Base-by-base conservation (phyloP, 768 basidiomycete genomes). In the Lactarius vividus region DNA sequence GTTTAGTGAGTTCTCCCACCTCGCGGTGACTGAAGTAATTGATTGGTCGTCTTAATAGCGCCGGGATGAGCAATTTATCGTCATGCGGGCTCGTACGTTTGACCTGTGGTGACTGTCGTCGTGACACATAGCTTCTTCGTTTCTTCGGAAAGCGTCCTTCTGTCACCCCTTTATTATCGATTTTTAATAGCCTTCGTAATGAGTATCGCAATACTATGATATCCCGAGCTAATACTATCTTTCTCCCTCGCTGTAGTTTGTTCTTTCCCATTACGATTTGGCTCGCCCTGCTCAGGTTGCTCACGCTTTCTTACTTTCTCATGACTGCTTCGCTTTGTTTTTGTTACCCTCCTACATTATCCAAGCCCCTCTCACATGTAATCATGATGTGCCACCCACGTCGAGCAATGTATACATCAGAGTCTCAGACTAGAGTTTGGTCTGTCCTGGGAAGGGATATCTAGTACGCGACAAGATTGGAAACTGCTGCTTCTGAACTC, bases 1-100 rank as follows among this genome's bases (percentile, higher is more conserved):
- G 28, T 31, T 40, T 65, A 55, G 64, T 65, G 29, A 61, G 64
- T 61, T 15, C 10, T 3, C 18, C 18, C 28, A 16, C 20, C 18
- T 31, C 10, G 46, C 0, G 46, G 3, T 40, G 20, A 10, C 3
- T 6, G 29, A 56, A 29, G 29, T 26, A 11, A 8, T 35, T 28
- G 55, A 9, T 6, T 31, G 37, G 16, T 49, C 35, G 28, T 23
- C 20, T 39, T 23, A 4, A 57, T 29, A 65, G 64, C 23, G 42
- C 37, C 28, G 2, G 16, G 35, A 65, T 11, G 64, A 65, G 11
- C 28, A 13, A 18, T 57, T 65, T 16, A 46, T 65, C 23, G 15
- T 33, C 46, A 6, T 15, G 33, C 64, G 44, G 15, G 20, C 15
- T 54, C 31, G 49, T 29, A n/a, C 26, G 23, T 31, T 39, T 10